Evolutionary conservation across 441 rosid species (phyloP).

Genomic region (Sinapis alba): DNA sequence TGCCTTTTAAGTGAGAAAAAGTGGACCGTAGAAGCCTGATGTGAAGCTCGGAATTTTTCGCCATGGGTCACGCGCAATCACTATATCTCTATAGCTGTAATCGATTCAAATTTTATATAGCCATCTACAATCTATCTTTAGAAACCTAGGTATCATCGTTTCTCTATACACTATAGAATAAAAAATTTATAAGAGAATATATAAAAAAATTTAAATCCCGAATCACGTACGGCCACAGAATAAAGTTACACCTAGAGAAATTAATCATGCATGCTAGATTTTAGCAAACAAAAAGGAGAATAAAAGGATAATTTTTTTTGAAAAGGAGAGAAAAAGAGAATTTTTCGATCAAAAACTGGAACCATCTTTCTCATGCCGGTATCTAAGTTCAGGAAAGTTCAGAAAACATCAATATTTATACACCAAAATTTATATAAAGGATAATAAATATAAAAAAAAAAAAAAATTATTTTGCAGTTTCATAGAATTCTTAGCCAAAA

Average conservation of each 20-base stretch:
- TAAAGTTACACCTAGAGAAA: not conserved
- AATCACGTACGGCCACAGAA: not conserved
- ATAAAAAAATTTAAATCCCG: not conserved
- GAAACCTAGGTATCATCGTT: constrained; percentile 28
- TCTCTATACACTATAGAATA: constrained; percentile 7
- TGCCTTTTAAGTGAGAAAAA: not conserved
- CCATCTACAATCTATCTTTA: constrained; percentile 24
- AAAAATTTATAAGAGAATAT: not conserved
- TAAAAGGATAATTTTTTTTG: not conserved
- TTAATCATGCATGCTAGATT: not conserved
- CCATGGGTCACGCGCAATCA: constrained; percentile 22
- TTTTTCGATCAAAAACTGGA: not conserved
- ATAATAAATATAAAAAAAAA: too few relatives aligned
- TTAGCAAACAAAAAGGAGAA: not conserved
- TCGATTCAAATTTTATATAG: constrained; percentile 7
- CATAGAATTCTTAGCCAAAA: too few relatives aligned
- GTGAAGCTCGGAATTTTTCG: not conserved
- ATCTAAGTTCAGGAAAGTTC: not conserved
- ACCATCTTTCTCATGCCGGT: not conserved
- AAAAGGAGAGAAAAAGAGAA: not conserved
- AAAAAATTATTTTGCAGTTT: too few relatives aligned
- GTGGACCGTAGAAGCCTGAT: constrained; percentile 26
- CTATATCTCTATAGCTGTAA: constrained; percentile 20
- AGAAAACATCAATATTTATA: not conserved
- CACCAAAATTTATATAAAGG: not conserved